A percentile compares a stretch with the other conserved stretches of the same genome.
phyloP scores from a whole-genome alignment of 495 filamentous ascomycete species.

The Aspergillus haitiensis region DNA sequence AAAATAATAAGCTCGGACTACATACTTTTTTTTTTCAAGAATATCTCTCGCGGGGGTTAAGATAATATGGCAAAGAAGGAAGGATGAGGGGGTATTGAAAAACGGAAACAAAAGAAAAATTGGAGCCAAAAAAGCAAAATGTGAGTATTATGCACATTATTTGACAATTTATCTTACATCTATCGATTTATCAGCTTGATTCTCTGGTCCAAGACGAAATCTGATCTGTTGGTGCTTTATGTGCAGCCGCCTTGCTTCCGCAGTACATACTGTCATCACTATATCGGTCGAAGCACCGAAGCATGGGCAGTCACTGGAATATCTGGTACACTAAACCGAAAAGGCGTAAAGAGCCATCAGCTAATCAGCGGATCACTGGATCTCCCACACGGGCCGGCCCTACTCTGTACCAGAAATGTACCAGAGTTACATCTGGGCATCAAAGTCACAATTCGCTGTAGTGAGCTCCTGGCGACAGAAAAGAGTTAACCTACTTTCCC shows the following conservation, averaged over 20 bases:
- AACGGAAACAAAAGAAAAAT: conserved; percentile 1
- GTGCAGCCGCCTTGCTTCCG: conserved; percentile 25
- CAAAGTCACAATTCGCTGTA: too few species aligned
- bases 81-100: not conserved
- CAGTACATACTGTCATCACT: conserved; percentile 23
- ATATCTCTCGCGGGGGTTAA: not conserved
- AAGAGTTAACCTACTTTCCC: too few species aligned
- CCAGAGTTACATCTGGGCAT: conserved; percentile 2
- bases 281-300: conserved; percentile 16
- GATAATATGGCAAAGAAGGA: conserved; percentile 1
- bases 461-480: too few species aligned
- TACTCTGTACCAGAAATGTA: conserved; percentile 26
- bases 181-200: conserved; percentile 3
- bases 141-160: conserved; percentile 11
- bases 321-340: conserved; percentile 13
- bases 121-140: conserved; percentile 15
- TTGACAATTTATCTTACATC: conserved; percentile 12
- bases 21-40: not conserved
- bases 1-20: not conserved
- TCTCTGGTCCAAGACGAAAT: conserved; percentile 14
- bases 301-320: conserved; percentile 4
- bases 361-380: conserved; percentile 13
- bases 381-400: conserved; percentile 28
- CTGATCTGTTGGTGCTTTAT: conserved; percentile 25
- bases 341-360: conserved; percentile 13